phyloP scores from a whole-genome alignment of 164 flowering plant species.

The Amborella trichopoda region DNA sequence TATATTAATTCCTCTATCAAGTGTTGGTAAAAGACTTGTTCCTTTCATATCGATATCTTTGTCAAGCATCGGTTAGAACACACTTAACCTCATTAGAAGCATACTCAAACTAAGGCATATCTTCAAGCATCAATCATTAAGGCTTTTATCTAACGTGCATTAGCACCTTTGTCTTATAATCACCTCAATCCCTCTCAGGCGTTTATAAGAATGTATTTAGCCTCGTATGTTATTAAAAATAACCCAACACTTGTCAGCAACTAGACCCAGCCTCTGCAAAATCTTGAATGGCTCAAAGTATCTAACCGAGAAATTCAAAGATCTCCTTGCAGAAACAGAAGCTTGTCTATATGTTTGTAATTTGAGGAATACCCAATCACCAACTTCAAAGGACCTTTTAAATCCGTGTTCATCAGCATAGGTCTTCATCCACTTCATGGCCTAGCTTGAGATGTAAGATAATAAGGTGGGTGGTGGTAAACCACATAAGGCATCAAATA shows the following conservation, averaged over 20 bases:
- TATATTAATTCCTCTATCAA: no score
- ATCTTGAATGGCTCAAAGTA: neutral
- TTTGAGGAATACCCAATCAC: neutral
- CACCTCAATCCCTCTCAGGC: no score
- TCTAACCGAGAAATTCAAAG: neutral
- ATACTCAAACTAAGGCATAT: no score
- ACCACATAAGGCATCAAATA: neutral
- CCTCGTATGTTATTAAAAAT: no score
- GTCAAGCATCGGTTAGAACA: no score
- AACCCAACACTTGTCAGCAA: neutral
- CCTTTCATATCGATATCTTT: no score
- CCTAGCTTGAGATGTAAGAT: neutral
- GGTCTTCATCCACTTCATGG: neutral
- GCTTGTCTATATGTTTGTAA: neutral
- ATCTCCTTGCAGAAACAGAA: neutral
- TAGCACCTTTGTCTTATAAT: no score
- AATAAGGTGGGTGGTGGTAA: neutral
- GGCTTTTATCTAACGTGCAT: no score
- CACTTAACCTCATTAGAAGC: no score
- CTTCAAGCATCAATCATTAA: no score
- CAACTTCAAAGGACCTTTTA: neutral
- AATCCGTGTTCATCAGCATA: neutral
- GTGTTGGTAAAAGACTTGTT: no score
- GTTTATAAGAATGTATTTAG: no score
- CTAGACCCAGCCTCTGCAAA: neutral